Conservation (phyloP, 176 grass and related monocot genomes). For the Aegilops tauschii region DNA sequence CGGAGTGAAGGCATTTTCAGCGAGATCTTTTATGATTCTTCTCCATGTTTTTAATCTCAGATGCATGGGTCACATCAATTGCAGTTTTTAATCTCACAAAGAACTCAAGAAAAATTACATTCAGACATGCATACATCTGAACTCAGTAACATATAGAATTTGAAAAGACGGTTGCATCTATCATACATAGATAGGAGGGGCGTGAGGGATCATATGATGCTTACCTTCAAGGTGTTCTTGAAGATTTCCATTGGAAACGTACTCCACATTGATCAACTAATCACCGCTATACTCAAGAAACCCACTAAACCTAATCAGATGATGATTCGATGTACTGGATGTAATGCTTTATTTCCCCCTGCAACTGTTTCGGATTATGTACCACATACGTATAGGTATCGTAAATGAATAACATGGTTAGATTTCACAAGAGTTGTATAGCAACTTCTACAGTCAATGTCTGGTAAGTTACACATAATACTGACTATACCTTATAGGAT, state of each 20-base stretch:
- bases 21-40: too few relatives aligned
- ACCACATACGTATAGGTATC: too few relatives aligned
- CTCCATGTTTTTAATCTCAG: too few relatives aligned
- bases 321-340: too few relatives aligned
- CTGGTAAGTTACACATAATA: too few relatives aligned
- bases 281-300: conserved; percentile 69
- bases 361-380: too few relatives aligned
- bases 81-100: conserved; percentile 47
- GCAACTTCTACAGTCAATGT: too few relatives aligned
- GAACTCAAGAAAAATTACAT: conserved; percentile 62
- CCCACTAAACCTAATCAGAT: conserved; percentile 71
- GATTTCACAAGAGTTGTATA: too few relatives aligned
- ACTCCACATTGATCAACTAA: conserved; percentile 81
- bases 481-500: neutral
- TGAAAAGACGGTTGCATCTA: neutral
- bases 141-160: conserved; percentile 19
- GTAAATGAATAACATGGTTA: too few relatives aligned
- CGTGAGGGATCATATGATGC: neutral
- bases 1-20: too few relatives aligned
- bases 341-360: too few relatives aligned
- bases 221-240: conserved; percentile 84
- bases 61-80: too few relatives aligned
- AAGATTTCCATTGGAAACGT: conserved; percentile 86
- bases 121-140: conserved; percentile 44
- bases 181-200: neutral